Evolutionary conservation across 495 filamentous ascomycete genomes (phyloP), one percentile per base, ranked within the genome.

Genomic region (Rusavskia elegans): DNA sequence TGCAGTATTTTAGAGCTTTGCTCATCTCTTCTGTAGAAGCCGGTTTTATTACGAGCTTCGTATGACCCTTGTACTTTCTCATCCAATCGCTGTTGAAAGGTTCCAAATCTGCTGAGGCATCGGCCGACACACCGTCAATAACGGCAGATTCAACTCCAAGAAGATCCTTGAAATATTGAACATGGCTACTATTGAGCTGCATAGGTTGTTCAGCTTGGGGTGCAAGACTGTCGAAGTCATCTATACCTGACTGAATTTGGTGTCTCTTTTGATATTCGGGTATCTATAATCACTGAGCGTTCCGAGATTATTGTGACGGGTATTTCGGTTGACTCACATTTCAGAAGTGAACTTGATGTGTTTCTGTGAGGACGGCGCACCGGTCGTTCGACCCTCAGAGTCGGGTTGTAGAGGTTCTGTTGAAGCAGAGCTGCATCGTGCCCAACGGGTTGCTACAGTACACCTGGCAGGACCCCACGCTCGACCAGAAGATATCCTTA

Each of bases 81-180:
- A 97, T 97, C 92, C 92, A 98, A 70, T 98, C 92, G 58, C 77
- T 79, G 70, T 98, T 98, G 77, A 87, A 97, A 16, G 88, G 78
- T 61, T 90, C 87, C 52, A 97, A 72, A 61, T 98, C 92, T 55
- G 84, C 82, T 0, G 73, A 66, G 19, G 80, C 79, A 61, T 85
- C 80, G 58, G 74, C 66, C 5, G 83, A 83, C 38, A 92, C 74
- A 44, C 86, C 86, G 58, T 96, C 84, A 50, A 95, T 78, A 41
- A 95, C 72, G n/a, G 88, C 87, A 9, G 83, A 84, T 39, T 79
- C 76, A 20, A 72, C 73, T 48, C 87, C 85, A 37, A 96, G 73
- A 5, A 96, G 68, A 6, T 74, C 66, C 57, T 81, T 75, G 74
- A 98, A 96, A 68, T 78, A 80, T 49, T 72, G 62, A 20, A 97